These are phyloP conservation scores for Atractiella rhizophila DNA, from an alignment of 768 basidiomycete genomes.

Conservation along the genomic window DNA sequence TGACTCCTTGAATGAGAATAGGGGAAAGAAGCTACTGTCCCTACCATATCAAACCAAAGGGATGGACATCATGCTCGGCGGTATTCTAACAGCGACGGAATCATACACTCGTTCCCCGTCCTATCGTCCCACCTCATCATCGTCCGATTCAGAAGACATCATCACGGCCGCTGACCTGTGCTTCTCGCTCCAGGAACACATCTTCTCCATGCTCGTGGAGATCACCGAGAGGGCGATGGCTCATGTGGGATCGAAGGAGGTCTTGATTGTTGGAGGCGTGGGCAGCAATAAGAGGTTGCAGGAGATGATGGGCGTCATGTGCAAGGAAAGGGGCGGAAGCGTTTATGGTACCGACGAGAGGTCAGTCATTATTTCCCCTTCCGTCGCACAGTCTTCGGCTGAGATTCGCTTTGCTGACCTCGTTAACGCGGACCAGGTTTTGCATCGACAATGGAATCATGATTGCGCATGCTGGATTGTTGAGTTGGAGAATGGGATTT, in stretches of 20 bases:
- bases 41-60: constrained; percentile 93
- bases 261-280: constrained; percentile 94
- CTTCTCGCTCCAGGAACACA: constrained; percentile 86
- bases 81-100: constrained; percentile 66
- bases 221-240: constrained; percentile 99
- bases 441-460: constrained; percentile 99
- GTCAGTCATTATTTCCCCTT: constrained; percentile 25
- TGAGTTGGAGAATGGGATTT: constrained; percentile 74
- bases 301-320: constrained; percentile 99
- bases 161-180: constrained; percentile 92
- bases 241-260: constrained; percentile 84
- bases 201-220: constrained; percentile 95
- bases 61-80: constrained; percentile 94
- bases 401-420: not conserved
- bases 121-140: constrained; percentile 29
- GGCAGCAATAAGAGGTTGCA: constrained; percentile 90
- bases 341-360: constrained; percentile 92
- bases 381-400: not conserved
- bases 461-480: constrained; percentile 92
- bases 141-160: constrained; percentile 30
- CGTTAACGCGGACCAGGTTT: constrained; percentile 32
- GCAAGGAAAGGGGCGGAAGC: constrained; percentile 54
- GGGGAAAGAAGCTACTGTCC: constrained; percentile 55
- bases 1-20: constrained; percentile 19
- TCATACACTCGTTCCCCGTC: constrained; percentile 64